A percentile compares a stretch with the other conserved stretches of the same genome.
Conservation (phyloP, 768 basidiomycete species). For the Gymnopilus dilepis region DNA sequence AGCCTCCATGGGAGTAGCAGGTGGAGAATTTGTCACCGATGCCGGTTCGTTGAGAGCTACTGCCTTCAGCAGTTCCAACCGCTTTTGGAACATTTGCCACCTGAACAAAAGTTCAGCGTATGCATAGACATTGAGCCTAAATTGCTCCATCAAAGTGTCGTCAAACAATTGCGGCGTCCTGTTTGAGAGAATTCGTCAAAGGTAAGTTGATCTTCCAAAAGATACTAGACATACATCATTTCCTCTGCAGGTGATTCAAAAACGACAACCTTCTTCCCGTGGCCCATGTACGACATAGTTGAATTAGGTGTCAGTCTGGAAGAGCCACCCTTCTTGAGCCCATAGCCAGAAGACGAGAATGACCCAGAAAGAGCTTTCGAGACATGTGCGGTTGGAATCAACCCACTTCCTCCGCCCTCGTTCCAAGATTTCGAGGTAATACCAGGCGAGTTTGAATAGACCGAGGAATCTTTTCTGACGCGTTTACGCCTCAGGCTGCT, state of each 20-base stretch:
- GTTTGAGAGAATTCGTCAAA: neutral
- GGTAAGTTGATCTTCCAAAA: neutral
- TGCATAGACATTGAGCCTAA: conserved; percentile 59
- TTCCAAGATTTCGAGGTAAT: conserved; percentile 61
- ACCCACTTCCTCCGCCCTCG: conserved; percentile 36
- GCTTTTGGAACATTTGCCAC: conserved; percentile 75
- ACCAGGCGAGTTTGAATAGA: conserved; percentile 28
- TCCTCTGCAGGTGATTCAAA: conserved; percentile 38
- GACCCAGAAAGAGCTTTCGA: conserved; percentile 41
- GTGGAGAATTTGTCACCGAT: neutral
- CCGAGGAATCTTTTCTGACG: conserved; percentile 35
- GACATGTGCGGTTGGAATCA: conserved; percentile 24
- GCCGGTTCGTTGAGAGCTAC: conserved; percentile 40
- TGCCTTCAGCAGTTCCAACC: conserved; percentile 76
- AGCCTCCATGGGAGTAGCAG: conserved; percentile 23
- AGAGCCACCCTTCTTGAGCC: conserved; percentile 37
- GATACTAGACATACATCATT: conserved; percentile 28
- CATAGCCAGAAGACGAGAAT: conserved; percentile 48
- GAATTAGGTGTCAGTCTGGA: conserved; percentile 43
- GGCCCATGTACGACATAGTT: conserved; percentile 18
- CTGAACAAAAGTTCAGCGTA: conserved; percentile 80
- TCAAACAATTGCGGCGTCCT: conserved; percentile 39
- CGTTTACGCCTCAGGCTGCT: conserved; percentile 21
- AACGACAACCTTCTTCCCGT: conserved; percentile 36
- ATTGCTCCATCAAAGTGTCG: conserved; percentile 45